These are phyloP conservation scores for Biscogniauxia sp. DNA, from an alignment of 2,329 filamentous ascomycete species.

Conservation along the genomic window DNA sequence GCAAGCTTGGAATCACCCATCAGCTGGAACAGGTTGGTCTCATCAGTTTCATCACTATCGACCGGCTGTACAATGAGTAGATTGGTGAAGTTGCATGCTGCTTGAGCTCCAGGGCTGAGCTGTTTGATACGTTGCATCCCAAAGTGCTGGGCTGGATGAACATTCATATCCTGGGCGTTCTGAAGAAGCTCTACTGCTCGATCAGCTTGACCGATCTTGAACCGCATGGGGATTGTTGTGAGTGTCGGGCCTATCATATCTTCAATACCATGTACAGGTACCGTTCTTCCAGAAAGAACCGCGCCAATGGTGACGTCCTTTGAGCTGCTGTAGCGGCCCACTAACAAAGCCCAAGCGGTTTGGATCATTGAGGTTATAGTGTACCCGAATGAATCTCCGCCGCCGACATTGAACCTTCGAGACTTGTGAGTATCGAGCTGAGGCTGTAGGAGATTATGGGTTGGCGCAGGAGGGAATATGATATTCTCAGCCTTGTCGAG, in stretches of 20 bases:
- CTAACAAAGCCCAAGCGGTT: neutral
- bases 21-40: neutral
- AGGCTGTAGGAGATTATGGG: neutral
- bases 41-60: neutral
- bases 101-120: neutral
- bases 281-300: neutral
- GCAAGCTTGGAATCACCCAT: neutral
- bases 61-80: neutral
- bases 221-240: neutral
- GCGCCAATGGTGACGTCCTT: neutral
- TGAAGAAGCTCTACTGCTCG: neutral
- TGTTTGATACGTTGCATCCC: neutral
- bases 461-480: neutral
- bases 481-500: neutral
- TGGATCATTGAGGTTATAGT: neutral
- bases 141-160: neutral
- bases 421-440: neutral
- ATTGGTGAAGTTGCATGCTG: neutral
- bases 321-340: neutral
- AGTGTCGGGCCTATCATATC: neutral
- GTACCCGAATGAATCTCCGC: neutral
- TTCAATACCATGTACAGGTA: neutral
- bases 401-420: neutral
- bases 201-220: neutral
- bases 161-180: neutral